Conservation (phyloP, 1,284 basidiomycete species). For the Polyporus tsugae region DNA sequence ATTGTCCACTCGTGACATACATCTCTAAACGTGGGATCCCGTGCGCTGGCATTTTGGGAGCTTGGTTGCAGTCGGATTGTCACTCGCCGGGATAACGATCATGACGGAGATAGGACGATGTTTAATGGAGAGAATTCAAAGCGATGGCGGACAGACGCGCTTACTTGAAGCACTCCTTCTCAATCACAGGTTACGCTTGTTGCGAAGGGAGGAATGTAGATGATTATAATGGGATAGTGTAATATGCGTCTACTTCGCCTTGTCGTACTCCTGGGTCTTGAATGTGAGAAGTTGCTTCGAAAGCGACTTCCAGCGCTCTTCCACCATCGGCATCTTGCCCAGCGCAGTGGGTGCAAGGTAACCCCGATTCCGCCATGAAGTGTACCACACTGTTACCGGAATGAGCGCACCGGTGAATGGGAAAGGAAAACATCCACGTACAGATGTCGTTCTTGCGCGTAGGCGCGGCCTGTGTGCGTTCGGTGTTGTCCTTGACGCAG, state of each 20-base stretch:
- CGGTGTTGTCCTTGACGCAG: constrained; percentile 76
- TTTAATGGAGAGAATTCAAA: background rate
- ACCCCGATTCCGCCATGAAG: constrained; percentile 75
- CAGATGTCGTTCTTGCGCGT: constrained; percentile 87
- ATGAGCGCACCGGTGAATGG: constrained; percentile 4
- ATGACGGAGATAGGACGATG: background rate
- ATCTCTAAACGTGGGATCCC: background rate
- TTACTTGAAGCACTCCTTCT: background rate
- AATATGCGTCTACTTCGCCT: constrained; percentile 46
- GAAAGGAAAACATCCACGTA: constrained; percentile 50
- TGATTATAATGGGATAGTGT: constrained; percentile 7
- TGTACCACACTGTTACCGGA: constrained; percentile 73
- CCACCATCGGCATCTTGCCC: constrained; percentile 64
- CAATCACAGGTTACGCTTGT: background rate
- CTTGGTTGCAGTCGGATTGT: background rate
- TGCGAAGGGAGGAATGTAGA: background rate
- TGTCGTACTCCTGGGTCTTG: constrained; percentile 64
- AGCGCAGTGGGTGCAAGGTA: constrained; percentile 71
- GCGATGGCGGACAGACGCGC: background rate
- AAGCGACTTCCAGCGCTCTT: constrained; percentile 73
- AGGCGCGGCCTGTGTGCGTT: constrained; percentile 78
- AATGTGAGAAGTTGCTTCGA: constrained; percentile 68
- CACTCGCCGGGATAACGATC: background rate
- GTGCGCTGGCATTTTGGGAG: background rate
- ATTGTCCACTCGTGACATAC: background rate